Conservation (phyloP, 2,329 filamentous ascomycete genomes). For the Camptophora hylomeconis region DNA sequence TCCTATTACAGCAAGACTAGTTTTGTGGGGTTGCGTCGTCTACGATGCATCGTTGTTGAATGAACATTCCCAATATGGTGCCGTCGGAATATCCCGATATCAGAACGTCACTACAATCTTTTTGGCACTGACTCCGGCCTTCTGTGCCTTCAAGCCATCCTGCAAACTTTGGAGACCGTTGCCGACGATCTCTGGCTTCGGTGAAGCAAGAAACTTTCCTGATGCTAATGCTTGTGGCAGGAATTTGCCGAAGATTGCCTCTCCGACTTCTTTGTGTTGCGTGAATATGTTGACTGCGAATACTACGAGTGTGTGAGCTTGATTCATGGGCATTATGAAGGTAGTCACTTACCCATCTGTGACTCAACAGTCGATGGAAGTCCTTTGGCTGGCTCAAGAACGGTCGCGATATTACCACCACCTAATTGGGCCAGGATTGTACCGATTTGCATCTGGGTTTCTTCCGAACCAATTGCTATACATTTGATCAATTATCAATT, state of each 20-base stretch:
- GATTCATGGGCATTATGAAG: background rate
- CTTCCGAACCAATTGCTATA: constrained; percentile 8
- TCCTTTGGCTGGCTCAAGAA: constrained; percentile 7
- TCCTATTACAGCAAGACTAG: too few species aligned
- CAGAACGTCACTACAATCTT: constrained; percentile 25
- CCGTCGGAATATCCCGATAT: too few species aligned
- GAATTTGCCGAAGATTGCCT: constrained; percentile 22
- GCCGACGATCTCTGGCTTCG: constrained; percentile 25
- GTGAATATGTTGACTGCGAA: constrained; percentile 8
- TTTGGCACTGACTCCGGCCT: constrained; percentile 26
- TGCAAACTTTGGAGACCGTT: constrained; percentile 26
- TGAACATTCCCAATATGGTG: too few species aligned
- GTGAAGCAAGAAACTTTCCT: constrained; percentile 20
- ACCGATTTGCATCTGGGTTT: constrained; percentile 9
- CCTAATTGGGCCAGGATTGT: constrained; percentile 13
- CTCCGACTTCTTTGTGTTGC: constrained; percentile 17
- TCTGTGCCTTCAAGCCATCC: constrained; percentile 24
- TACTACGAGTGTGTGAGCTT: constrained; percentile 4
- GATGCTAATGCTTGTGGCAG: constrained; percentile 20
- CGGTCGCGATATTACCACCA: constrained; percentile 10
- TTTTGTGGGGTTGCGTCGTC: too few species aligned
- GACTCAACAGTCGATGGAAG: constrained; percentile 8
- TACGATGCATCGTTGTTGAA: too few species aligned
- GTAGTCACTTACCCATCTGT: constrained; percentile 9
- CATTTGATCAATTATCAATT: background rate